Evolutionary conservation across 306 rosid genomes (phyloP), one percentile per base, ranked within the genome.

Genomic region (Acmispon strigosus): DNA sequence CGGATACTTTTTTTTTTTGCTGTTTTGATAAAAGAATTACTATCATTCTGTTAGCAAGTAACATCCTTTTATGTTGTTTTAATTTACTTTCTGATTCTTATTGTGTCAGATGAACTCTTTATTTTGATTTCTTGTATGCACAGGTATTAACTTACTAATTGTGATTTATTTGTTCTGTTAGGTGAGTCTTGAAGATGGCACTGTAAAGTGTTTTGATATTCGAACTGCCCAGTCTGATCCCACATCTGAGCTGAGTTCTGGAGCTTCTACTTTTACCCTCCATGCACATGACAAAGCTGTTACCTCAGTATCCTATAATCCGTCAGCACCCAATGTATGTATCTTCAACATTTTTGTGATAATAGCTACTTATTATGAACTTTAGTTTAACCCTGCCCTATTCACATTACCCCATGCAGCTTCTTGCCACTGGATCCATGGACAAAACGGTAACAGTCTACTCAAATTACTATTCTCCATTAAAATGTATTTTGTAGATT

Each of bases 151-250:
- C 24, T 70, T 14, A 52, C 20, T 56, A 51, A 78, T 73, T 45
- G n/a, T 48, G 24, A 50, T 65, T 44, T 52, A 22, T 57, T 48
- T 77, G 62, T 77, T 51, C 60, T 82, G 67, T 70, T 70, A 90
- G 98, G 98, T 83, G 81, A 90, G 97, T 87, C 97, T 90, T 61
- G 97, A 90, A 68, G 96, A 93, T 70, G 97, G 98, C 48, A 80
- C 78, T 4, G 85, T 93, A 61, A 77, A 93, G 78, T 85, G 97
- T 63, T 93, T 88, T 66, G 98, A 93, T 83, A 80, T 93, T 58
- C 89, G 97, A 63, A 74, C 85, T 14, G 94, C 90, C 54, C 69
- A 75, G 60, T 73, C 95, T 32, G 76, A 83, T 60, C 63, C 86
- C 37, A 14, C 83, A 43, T 82, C 86, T 10, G 89, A 85, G 62